Conservation (phyloP, 306 rosid species). For the Begonia masoniana region DNA sequence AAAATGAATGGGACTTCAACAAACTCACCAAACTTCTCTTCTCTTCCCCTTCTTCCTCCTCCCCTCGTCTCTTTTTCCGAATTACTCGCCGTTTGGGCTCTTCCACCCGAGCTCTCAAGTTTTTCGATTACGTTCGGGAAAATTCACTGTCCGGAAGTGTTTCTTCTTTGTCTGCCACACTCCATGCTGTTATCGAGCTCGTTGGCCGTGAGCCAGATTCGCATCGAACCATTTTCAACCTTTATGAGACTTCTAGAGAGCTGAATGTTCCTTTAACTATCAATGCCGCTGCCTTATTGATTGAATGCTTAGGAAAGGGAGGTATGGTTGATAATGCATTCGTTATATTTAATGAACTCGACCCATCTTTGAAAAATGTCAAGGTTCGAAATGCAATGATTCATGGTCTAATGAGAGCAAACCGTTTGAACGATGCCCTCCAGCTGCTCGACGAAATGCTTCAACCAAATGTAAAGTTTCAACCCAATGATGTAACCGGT, state of each 20-base stretch:
- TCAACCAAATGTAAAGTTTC: conserved; percentile 17
- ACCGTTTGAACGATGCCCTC: conserved; percentile 27
- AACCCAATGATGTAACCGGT: conserved; percentile 32
- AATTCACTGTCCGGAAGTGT: conserved; percentile 2
- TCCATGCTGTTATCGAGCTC: conserved; percentile 44
- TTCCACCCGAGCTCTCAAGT: conserved; percentile 17
- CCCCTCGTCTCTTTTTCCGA: conserved; percentile 20
- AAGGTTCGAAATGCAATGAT: conserved; percentile 32
- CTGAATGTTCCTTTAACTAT: conserved; percentile 17
- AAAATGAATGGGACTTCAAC: conserved; percentile 24
- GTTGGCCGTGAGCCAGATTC: conserved; percentile 29
- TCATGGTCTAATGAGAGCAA: conserved; percentile 17
- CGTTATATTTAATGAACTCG: conserved; percentile 21
- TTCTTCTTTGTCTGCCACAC: conserved; percentile 17
- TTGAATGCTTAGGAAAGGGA: conserved; percentile 23
- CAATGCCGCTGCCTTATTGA: conserved; percentile 20
- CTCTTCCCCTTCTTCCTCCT: conserved; percentile 18
- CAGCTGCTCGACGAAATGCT: conserved; percentile 69
- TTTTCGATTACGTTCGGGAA: conserved; percentile 15
- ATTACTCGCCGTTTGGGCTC: conserved; percentile 30
- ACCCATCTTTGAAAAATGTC: conserved; percentile 27
- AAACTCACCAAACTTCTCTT: conserved; percentile 35
- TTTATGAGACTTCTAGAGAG: conserved; percentile 21
- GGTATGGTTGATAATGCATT: conserved; percentile 39
- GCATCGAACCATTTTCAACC: conserved; percentile 19